phyloP scores from a whole-genome alignment of 768 basidiomycete genomes.

The Tylopilus sp. region DNA sequence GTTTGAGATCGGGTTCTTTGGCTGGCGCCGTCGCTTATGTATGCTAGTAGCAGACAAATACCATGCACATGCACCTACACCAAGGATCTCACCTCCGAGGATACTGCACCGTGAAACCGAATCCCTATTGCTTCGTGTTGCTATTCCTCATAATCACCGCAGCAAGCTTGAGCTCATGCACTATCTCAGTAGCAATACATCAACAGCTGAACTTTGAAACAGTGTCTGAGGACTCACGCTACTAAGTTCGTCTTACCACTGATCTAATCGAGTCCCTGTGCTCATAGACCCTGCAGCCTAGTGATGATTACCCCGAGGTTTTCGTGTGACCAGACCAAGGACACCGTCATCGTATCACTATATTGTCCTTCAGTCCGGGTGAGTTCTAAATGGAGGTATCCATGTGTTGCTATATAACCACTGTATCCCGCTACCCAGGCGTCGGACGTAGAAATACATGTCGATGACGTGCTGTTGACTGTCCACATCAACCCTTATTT shows the following conservation, averaged over 20 bases:
- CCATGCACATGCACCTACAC: not conserved
- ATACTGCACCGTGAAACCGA: not conserved
- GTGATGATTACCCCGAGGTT: slow-evolving; percentile 77
- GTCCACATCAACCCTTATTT: slow-evolving; percentile 84
- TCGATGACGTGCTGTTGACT: slow-evolving; percentile 66
- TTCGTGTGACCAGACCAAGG: slow-evolving; percentile 59
- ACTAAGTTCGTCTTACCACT: not conserved
- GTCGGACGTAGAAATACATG: slow-evolving; percentile 74
- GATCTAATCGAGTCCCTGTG: not conserved
- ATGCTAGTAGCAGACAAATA: not conserved
- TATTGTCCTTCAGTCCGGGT: slow-evolving; percentile 75
- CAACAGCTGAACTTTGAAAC: not conserved
- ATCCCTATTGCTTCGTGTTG: too few relatives aligned
- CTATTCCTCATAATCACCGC: too few relatives aligned
- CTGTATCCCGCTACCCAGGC: slow-evolving; percentile 50
- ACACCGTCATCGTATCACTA: slow-evolving; percentile 52
- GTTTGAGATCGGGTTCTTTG: not conserved
- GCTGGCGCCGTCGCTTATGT: not conserved
- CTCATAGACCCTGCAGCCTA: not conserved
- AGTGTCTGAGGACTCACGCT: not conserved
- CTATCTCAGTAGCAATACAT: not conserved
- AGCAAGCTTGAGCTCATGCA: too few relatives aligned
- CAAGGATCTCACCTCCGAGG: too few relatives aligned
- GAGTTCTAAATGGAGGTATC: slow-evolving; percentile 24
- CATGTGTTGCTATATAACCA: slow-evolving; percentile 12